Base-by-base conservation (phyloP, 495 filamentous ascomycete species). In the Cryomyces minteri region DNA sequence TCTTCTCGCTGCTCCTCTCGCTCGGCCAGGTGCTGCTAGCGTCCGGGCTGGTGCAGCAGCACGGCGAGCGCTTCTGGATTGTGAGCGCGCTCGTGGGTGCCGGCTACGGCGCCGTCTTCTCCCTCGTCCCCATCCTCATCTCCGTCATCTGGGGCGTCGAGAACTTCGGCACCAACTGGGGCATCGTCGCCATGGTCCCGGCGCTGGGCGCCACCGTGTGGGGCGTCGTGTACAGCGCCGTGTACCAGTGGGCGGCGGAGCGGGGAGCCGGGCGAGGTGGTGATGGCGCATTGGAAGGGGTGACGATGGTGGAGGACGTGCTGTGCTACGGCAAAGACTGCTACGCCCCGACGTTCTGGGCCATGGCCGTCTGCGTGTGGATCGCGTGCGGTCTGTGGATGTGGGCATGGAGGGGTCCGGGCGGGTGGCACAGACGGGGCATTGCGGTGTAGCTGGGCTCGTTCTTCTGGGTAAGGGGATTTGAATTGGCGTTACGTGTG, bases 121-220 rank as follows among this genome's bases (percentile, higher is more conserved):
- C 76, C 36, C 71, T 98, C 10, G 75, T 78, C 0, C 90, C 90
- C 4, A 94, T 95, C 55, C 81, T 95, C 48, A 77, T 95, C 51
- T 81, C 74, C 43, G 84, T 94, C 28, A 87, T 96, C 39, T 98
- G 90, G 90, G 90, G 90, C 33, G 86, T 94, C 2, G 84, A 94
- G 64, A 98, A 96, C 61, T 96, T 96, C 59, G 90, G 84, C 48
- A 98, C 90, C 3, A 96, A 98, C 53, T 98, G 88, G 79, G 90
- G 90, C 10, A 85, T 95, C 48, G 78, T 98, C 11, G 84, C 84
- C 32, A 83, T 92, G 66, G 80, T 87, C 41, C 90, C 90, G 6
- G 90, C 88, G 1, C 59, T 74, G 3, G 88, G 88, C 0, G 85
- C 87, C 0, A 80, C 83, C 0, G 66, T 87, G 7, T 98, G 84